phyloP scores from a whole-genome alignment of 495 filamentous ascomycete genomes.

The Tetracladium setigerum region DNA sequence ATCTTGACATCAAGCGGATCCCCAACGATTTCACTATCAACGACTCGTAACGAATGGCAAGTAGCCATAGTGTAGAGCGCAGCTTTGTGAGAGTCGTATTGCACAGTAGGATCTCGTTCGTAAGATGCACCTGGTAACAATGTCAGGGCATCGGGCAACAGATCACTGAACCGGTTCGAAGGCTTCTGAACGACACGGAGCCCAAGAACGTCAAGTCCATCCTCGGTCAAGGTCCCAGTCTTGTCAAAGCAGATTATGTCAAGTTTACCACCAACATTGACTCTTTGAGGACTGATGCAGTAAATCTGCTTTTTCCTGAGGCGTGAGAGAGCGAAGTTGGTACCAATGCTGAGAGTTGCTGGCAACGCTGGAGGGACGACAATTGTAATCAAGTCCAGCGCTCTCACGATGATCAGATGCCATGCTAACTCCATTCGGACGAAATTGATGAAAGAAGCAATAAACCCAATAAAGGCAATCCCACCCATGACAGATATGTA shows the following conservation, averaged over 20 bases:
- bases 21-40: slow-evolving; percentile 83
- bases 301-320: slow-evolving; percentile 86
- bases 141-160: slow-evolving; percentile 36
- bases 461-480: slow-evolving; percentile 83
- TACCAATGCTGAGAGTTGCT: slow-evolving; percentile 92
- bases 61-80: slow-evolving; percentile 93
- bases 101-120: slow-evolving; percentile 45
- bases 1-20: slow-evolving; percentile 97
- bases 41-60: slow-evolving; percentile 81
- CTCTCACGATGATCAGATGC: slow-evolving; percentile 85
- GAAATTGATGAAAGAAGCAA: slow-evolving; percentile 90
- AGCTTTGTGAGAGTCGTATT: slow-evolving; percentile 58
- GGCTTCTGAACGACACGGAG: slow-evolving; percentile 62
- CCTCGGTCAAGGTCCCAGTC: slow-evolving; percentile 94
- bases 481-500: slow-evolving; percentile 96
- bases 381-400: slow-evolving; percentile 94
- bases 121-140: slow-evolving; percentile 49
- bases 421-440: slow-evolving; percentile 71
- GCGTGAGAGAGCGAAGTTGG: slow-evolving; percentile 84
- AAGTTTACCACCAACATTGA: slow-evolving; percentile 93
- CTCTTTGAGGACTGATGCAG: slow-evolving; percentile 93
- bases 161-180: slow-evolving; percentile 44
- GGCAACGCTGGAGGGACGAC: slow-evolving; percentile 96
- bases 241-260: slow-evolving; percentile 98
- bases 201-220: slow-evolving; percentile 92